These are phyloP conservation scores for Taxawa tesnikishii DNA, from an alignment of 2,329 filamentous ascomycete genomes.

Conservation along the genomic window DNA sequence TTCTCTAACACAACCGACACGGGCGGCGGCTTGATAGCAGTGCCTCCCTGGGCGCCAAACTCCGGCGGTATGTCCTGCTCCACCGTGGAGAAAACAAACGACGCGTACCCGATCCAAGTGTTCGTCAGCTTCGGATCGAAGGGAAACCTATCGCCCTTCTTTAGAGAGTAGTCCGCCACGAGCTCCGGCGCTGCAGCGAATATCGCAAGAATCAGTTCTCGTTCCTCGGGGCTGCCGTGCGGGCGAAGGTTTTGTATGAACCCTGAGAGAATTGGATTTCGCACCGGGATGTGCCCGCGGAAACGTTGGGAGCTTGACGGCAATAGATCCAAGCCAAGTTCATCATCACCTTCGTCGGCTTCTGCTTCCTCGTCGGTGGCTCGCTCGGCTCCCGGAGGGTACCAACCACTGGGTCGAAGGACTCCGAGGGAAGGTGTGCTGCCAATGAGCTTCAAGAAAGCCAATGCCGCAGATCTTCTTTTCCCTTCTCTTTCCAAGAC, in stretches of 20 bases:
- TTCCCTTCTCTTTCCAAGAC: neutral
- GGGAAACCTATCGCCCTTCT: slow-evolving; percentile 45
- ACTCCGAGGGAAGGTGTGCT: slow-evolving; percentile 63
- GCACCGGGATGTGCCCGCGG: slow-evolving; percentile 54
- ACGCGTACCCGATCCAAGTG: slow-evolving; percentile 89
- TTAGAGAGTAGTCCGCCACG: slow-evolving; percentile 74
- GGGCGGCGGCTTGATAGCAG: slow-evolving; percentile 61
- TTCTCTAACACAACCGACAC: slow-evolving; percentile 71
- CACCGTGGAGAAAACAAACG: slow-evolving; percentile 74
- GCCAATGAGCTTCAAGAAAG: slow-evolving; percentile 63
- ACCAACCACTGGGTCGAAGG: slow-evolving; percentile 68
- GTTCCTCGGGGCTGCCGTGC: slow-evolving; percentile 70
- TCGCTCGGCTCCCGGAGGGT: slow-evolving; percentile 50
- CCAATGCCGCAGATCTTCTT: slow-evolving; percentile 34
- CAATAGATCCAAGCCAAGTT: slow-evolving; percentile 59
- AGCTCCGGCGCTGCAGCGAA: slow-evolving; percentile 77
- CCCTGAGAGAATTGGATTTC: slow-evolving; percentile 66
- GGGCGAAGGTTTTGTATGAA: slow-evolving; percentile 71
- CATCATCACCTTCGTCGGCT: slow-evolving; percentile 37
- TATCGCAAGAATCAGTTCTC: slow-evolving; percentile 66
- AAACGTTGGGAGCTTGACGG: slow-evolving; percentile 46
- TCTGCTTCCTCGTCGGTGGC: slow-evolving; percentile 11
- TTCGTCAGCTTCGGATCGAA: slow-evolving; percentile 89
- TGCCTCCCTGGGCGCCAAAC: slow-evolving; percentile 55
- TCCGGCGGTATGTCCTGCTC: slow-evolving; percentile 58